These are phyloP conservation scores for Aureobasidium sp. DNA, from an alignment of 2,329 filamentous ascomycete genomes.

Conservation along the genomic window DNA sequence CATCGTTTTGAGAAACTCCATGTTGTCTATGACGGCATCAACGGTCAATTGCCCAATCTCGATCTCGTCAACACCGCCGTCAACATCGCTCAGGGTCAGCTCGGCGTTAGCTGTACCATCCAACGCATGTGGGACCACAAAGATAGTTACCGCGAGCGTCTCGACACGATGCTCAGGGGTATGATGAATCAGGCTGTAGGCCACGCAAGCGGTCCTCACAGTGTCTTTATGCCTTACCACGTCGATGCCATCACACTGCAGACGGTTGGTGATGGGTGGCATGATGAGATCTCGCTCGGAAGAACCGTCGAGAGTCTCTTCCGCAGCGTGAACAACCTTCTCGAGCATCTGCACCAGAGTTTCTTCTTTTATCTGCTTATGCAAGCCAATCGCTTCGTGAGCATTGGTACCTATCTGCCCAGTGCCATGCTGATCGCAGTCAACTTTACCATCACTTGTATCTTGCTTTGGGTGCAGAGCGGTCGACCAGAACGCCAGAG, in stretches of 20 bases:
- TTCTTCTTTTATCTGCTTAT: constrained; percentile 99
- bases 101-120: constrained; percentile 75
- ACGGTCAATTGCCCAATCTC: constrained; percentile 89
- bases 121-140: constrained; percentile 77
- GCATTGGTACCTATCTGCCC: constrained; percentile 93
- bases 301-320: constrained; percentile 83
- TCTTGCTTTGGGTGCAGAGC: constrained; percentile 86
- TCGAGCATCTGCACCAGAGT: constrained; percentile 95
- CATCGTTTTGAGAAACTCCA: constrained; percentile 80
- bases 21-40: constrained; percentile 88
- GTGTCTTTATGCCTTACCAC: constrained; percentile 94
- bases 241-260: constrained; percentile 92
- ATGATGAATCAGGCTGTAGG: constrained; percentile 90
- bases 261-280: constrained; percentile 84
- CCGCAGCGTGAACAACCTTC: constrained; percentile 86
- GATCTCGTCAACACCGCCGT: constrained; percentile 93
- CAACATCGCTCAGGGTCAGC: constrained; percentile 78
- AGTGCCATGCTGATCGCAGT: constrained; percentile 95
- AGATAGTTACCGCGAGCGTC: constrained; percentile 69
- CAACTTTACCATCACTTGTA: constrained; percentile 92
- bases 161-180: constrained; percentile 81
- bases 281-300: constrained; percentile 95
- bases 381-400: constrained; percentile 86
- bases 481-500: constrained; percentile 37
- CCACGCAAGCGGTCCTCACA: constrained; percentile 82